Evolutionary conservation across 2,329 filamentous ascomycete genomes (phyloP), one percentile per base, ranked within the genome.

Genomic region (Calycina marina): DNA sequence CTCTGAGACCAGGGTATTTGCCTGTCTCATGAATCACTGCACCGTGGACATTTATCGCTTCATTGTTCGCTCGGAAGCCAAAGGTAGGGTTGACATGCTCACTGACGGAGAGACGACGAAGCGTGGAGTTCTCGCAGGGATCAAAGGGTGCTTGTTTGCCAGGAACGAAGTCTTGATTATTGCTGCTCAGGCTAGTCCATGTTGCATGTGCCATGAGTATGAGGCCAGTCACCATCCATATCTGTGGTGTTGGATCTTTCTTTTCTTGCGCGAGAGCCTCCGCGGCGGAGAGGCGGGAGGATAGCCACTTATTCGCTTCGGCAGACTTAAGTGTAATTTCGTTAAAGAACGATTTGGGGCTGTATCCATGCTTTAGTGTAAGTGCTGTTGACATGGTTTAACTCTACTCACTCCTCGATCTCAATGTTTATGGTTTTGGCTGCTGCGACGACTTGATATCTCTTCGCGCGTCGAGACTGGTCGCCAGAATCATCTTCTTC

Each of bases 201-300:
- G 44, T 47, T 6, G 44, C 40, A 25, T 47, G 44, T 17, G 40
- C 41, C 42, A 47, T 45, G 16, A 47, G 39, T 14, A 47, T 35
- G 6, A 47, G 28, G 4, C 44, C 44, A 3, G 44, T 47, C 5
- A 42, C 32, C 37, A 47, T 40, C 40, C 41, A 47, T 10, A 45
- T 42, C 8, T 40, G 25, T 3, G 40, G 40, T 17, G 25, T 15
- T 3, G 32, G 25, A 16, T 29, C 14, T 3, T 37, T 30, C 17
- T 40, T 14, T 14, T 24, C 18, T 14, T 14, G 4, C 2, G 28
- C 16, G 20, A 46, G 36, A 17, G 20, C 26, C 30, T 39, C 36
- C 14, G 42, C 37, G 13, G 42, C 42, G 5, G 44, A 44, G 34
- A 47, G 20, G 31, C 39, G 44, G 16, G 41, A 34, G 12, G 37